Evolutionary conservation across 2,329 filamentous ascomycete species (phyloP).

Genomic region (Pseudogymnoascus sp.): DNA sequence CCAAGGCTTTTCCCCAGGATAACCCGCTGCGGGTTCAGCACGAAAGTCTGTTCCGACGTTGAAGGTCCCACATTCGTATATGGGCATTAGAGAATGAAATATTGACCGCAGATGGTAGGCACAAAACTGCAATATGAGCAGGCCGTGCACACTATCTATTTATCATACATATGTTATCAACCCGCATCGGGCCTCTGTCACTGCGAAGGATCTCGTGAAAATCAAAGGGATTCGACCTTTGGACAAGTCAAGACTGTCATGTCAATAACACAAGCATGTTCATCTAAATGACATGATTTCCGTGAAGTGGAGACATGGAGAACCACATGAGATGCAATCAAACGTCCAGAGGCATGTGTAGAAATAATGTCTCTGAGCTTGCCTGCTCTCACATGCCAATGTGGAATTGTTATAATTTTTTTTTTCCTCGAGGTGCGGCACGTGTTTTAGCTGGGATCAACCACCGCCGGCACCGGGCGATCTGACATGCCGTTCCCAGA

Average conservation of each 20-base stretch:
- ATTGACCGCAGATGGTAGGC: neutral
- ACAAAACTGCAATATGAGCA: neutral
- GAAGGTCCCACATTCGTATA: neutral
- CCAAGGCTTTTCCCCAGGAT: constrained; percentile 1
- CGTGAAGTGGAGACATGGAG: neutral
- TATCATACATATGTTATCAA: neutral
- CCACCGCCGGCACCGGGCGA: neutral
- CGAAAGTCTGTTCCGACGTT: neutral
- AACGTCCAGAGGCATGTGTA: neutral
- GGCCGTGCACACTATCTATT: neutral
- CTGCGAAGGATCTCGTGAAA: neutral
- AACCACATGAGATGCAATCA: neutral
- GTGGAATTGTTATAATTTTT: neutral
- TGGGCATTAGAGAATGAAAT: neutral
- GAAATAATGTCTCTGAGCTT: neutral
- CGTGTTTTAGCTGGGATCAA: neutral
- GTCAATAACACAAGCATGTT: neutral
- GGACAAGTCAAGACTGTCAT: neutral
- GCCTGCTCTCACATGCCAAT: constrained; percentile 4
- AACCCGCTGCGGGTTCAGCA: neutral
- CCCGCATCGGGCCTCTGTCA: neutral
- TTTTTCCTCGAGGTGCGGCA: neutral
- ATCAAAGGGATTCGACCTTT: neutral
- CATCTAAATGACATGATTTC: constrained; percentile 9
- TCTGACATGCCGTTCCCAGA: neutral